Evolutionary conservation across 2,329 filamentous ascomycete species (phyloP), one percentile per base, ranked within the genome.

Genomic region (Arthrobotrys sphaeroides): DNA sequence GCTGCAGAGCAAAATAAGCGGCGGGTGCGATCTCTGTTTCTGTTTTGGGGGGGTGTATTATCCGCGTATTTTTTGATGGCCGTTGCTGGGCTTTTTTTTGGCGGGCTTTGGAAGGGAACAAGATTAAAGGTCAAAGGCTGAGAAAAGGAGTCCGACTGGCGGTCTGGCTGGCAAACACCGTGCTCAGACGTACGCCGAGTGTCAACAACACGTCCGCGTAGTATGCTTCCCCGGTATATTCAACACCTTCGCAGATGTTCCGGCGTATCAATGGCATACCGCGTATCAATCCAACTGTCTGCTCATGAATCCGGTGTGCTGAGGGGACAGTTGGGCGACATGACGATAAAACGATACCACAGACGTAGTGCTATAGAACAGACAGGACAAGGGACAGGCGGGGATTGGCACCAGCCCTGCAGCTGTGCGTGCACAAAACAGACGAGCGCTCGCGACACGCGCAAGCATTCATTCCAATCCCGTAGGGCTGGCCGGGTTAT

Each of bases 361-460:
- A 20, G 3, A 7, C n/a, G n/a, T 5, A 12, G 13, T n/a, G 4
- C 5, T 24, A n/a, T 55, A 1, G 26, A n/a, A 18, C 36, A 47
- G n/a, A 18, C 42, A 45, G 42, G n/a, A 38, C 7, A 38, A 38
- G n/a, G 33, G 22, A 20, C 28, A 24, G 36, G 33, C 7, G 47
- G 18, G 47, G 47, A 59, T 60, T 43, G 42, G 49, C 49, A 60
- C 38, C 26, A 47, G 51, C 40, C 60, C 57, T 66, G 60, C 59
- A 73, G 33, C 57, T 28, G 38, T 38, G 43, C 31, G 47, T 53
- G 61, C 33, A 49, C 53, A 45, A 73, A 67, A 67, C 38, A 59
- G 68, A 65, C 68, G 68, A 73, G 66, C 68, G 47, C 68, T 59
- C 49, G 45, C 66, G 66, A 67, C 47, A 33, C 69, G 61, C 60